phyloP scores from a whole-genome alignment of 2,329 filamentous ascomycete genomes.

The Fusarium albidum region DNA sequence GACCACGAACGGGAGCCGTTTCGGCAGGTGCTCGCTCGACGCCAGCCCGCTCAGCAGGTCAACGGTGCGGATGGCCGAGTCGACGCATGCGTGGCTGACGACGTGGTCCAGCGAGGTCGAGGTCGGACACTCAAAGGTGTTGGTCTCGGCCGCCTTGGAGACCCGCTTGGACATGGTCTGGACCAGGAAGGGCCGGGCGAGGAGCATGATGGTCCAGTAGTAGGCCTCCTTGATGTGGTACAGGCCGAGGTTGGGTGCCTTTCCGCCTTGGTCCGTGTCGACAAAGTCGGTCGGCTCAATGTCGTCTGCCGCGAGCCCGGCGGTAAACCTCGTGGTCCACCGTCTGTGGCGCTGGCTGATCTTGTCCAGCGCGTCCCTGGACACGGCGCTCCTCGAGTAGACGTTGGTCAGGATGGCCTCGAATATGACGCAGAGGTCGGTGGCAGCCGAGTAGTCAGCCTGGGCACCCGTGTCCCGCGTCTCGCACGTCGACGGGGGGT shows the following conservation, averaged over 20 bases:
- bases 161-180: conserved; percentile 39
- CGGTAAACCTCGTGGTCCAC: conserved; percentile 32
- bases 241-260: conserved; percentile 36
- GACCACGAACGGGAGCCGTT: too few relatives aligned
- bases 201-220: conserved; percentile 50
- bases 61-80: conserved; percentile 47
- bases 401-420: conserved; percentile 47
- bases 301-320: conserved; percentile 29
- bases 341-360: conserved; percentile 37
- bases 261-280: conserved; percentile 20
- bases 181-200: conserved; percentile 48
- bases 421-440: conserved; percentile 48
- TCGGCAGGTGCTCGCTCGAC: too few relatives aligned
- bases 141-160: conserved; percentile 25
- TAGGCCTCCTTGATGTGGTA: conserved; percentile 47
- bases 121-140: too few relatives aligned
- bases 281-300: conserved; percentile 34
- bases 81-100: conserved; percentile 45
- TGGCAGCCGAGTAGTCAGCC: conserved; percentile 38
- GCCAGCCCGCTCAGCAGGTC: too few relatives aligned
- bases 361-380: conserved; percentile 37
- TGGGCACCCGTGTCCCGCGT: conserved; percentile 35
- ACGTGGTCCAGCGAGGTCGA: conserved; percentile 31
- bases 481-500: conserved; percentile 45
- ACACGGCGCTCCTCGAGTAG: conserved; percentile 45